Percentiles rank a stretch among this genome's conserved stretches.
These are phyloP conservation scores for Fusarium pseudonygamai DNA, from an alignment of 2,329 filamentous ascomycete genomes.

Conservation along the genomic window DNA sequence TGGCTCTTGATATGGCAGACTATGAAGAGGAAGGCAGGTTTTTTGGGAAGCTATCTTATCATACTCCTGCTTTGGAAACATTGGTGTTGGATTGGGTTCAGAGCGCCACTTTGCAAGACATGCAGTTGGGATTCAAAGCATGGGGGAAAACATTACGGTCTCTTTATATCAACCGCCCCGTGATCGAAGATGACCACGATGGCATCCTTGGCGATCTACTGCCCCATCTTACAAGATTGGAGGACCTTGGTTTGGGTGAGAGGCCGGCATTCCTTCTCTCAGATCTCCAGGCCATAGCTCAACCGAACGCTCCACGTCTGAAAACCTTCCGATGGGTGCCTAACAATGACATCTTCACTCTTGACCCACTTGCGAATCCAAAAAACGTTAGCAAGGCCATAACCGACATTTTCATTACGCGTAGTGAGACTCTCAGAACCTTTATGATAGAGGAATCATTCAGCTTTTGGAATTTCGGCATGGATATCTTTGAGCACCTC, in stretches of 20 bases:
- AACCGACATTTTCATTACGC: neutral
- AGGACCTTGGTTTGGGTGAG: neutral
- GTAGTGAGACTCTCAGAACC: neutral
- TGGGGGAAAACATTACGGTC: conserved; percentile 16
- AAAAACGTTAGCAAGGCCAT: neutral
- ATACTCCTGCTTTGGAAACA: neutral
- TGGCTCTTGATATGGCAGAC: neutral
- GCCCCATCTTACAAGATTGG: neutral
- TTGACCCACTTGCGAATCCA: too few relatives aligned
- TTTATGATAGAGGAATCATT: neutral
- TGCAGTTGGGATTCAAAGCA: neutral
- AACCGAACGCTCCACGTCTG: neutral
- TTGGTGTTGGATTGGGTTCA: neutral
- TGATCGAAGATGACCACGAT: neutral
- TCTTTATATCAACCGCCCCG: neutral
- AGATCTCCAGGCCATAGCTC: neutral
- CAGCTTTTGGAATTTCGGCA: neutral
- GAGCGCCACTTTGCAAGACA: neutral
- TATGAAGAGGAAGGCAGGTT: neutral
- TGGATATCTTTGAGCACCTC: neutral
- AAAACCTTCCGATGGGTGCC: neutral
- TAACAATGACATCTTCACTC: neutral
- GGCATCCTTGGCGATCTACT: neutral
- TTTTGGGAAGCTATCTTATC: neutral
- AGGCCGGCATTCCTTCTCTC: neutral